Base-by-base conservation (phyloP, 805 yeast species). In the Wickerhamomyces rabaulensis region DNA sequence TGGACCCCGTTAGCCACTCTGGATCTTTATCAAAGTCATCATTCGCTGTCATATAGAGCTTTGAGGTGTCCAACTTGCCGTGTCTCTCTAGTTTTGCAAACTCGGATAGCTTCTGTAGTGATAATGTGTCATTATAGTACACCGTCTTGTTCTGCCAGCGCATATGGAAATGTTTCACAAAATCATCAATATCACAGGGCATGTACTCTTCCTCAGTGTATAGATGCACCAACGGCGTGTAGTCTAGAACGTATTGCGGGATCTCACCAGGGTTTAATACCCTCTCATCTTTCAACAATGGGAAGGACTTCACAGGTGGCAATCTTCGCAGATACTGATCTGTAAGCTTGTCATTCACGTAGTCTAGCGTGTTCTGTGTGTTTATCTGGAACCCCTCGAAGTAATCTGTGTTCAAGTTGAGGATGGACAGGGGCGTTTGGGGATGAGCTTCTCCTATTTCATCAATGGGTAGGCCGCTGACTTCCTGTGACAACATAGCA, bases 141-240 rank as follows among this genome's bases (percentile, higher is more conserved):
- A 61, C 56, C 0, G 80, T 63, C 2, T 84, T 85, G 55, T 79
- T 73, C 9, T 55, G 61, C 53, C 73, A 76, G 19, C 74, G 74
- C 19, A 84, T 73, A 52, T 75, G 76, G 66, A 88, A 86, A 60
- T 87, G 78, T 7, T 68, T 66, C 7, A 87, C 90, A 61, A 66
- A 92, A 19, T 84, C 78, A 25, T 71, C 75, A 36, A 90, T 74
- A 58, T 89, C 95, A 56, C 88, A 88, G 0, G 99, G 96, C 54
- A 85, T 69, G 60, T 91, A 92, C 45, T 71, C 66, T 57, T 92
- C 99, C 60, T 92, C 99, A 1, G 95, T 82, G 67, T 92, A 91
- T 10, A 92, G 70, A 60, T 88, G 87, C 3, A 92, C 91, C 44
- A 82, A 67, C 0, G 99, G 98, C 4, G 86, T 79, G 59, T 75